Percentiles rank a stretch among this genome's conserved stretches.
Evolutionary conservation across 2,329 filamentous ascomycete species (phyloP).

Genomic region (Cercospora canescens): DNA sequence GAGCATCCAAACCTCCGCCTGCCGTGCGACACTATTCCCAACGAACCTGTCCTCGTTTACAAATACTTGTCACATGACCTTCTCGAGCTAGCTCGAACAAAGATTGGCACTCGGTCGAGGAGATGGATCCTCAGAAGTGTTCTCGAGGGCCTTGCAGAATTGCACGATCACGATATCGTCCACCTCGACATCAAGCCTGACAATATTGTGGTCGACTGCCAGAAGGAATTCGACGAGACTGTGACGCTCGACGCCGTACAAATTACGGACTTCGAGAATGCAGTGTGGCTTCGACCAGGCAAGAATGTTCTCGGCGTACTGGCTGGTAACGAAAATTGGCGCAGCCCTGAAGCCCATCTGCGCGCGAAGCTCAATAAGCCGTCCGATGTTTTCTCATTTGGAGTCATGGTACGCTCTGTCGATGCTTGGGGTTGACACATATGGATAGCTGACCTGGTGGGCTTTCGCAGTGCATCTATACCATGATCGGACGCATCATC

Average conservation of each 20-base stretch:
- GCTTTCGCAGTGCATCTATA: slow-evolving; percentile 1
- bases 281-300: neutral
- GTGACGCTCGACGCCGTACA: neutral
- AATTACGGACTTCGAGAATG: slow-evolving; percentile 1
- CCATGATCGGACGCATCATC: slow-evolving; percentile 1
- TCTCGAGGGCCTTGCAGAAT: neutral
- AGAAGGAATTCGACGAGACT: neutral
- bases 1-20: slow-evolving; percentile 2
- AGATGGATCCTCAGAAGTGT: neutral
- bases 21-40: slow-evolving; percentile 4
- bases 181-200: slow-evolving; percentile 11
- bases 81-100: neutral
- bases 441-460: neutral
- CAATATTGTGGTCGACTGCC: slow-evolving; percentile 10
- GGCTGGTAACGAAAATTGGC: slow-evolving; percentile 15
- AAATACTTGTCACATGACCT: slow-evolving; percentile 10
- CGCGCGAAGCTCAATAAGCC: slow-evolving; percentile 6
- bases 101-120: neutral
- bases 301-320: slow-evolving; percentile 5
- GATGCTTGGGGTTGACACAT: neutral
- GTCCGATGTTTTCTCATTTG: slow-evolving; percentile 7
- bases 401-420: neutral
- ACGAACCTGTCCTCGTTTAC: slow-evolving; percentile 11
- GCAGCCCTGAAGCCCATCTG: slow-evolving; percentile 13
- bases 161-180: neutral